Evolutionary conservation across 257 asterid genomes (phyloP).

Genomic region (Catharanthus roseus): DNA sequence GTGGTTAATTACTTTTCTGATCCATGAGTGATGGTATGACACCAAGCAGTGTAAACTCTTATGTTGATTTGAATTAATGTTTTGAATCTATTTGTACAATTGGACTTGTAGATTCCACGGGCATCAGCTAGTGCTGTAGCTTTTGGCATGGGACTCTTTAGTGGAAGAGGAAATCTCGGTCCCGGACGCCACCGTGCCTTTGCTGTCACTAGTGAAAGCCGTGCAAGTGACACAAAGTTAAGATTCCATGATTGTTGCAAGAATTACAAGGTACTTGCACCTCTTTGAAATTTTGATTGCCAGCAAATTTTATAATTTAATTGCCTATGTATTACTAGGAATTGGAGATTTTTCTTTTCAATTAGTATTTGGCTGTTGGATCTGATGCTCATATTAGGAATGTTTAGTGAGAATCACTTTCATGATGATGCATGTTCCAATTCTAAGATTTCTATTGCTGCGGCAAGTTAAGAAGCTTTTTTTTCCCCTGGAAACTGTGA

Average conservation of each 20-base stretch:
- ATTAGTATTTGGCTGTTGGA: neutral
- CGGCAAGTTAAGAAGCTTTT: neutral
- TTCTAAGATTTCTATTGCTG: neutral
- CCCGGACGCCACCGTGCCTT: slow-evolving; percentile 82
- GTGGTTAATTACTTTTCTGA: neutral
- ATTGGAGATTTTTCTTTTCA: neutral
- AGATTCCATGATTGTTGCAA: slow-evolving; percentile 96
- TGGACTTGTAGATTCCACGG: slow-evolving; percentile 57
- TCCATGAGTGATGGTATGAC: neutral
- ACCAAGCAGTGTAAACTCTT: neutral
- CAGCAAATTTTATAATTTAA: neutral
- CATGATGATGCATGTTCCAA: neutral
- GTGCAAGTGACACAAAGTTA: slow-evolving; percentile 84
- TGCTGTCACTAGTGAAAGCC: slow-evolving; percentile 93
- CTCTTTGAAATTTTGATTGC: neutral
- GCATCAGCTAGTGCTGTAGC: slow-evolving; percentile 98
- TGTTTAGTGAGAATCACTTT: neutral
- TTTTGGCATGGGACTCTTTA: slow-evolving; percentile 94
- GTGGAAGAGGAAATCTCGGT: slow-evolving; percentile 79
- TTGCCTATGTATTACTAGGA: neutral
- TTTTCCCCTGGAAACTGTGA: no score
- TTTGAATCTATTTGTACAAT: neutral
- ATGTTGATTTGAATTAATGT: neutral
- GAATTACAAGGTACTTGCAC: slow-evolving; percentile 72
- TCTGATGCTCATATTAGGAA: neutral